These are phyloP conservation scores for Aspergillus bridgeri DNA, from an alignment of 495 filamentous ascomycete species.

Conservation along the genomic window DNA sequence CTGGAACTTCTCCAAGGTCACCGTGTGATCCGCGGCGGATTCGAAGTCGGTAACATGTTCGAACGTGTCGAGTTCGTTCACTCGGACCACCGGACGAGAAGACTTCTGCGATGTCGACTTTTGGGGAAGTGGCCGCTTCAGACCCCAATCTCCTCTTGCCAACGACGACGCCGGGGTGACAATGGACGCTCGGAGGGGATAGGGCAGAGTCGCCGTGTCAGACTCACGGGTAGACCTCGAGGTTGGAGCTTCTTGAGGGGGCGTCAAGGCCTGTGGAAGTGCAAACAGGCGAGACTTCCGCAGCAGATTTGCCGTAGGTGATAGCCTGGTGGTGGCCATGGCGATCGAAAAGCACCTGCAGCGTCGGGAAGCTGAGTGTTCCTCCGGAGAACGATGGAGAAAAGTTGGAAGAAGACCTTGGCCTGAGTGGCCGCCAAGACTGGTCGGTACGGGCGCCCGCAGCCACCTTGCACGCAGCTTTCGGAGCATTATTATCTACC, in stretches of 20 bases:
- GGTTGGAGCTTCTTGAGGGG: constrained; percentile 38
- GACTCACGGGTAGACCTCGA: constrained; percentile 48
- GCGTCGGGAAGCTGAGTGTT: constrained; percentile 10
- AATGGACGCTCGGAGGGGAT: constrained; percentile 82
- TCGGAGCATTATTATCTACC: too few species aligned
- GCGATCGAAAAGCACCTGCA: constrained; percentile 26
- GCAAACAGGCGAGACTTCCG: constrained; percentile 65
- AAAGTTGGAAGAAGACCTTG: constrained; percentile 31
- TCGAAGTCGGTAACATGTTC: constrained; percentile 92
- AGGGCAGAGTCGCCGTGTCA: constrained; percentile 66
- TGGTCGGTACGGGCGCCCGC: constrained; percentile 10
- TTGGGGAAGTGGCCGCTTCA: constrained; percentile 80
- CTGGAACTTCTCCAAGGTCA: constrained; percentile 83
- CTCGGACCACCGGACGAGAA: constrained; percentile 64
- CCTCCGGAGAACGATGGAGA: constrained; percentile 26
- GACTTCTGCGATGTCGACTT: constrained; percentile 66
- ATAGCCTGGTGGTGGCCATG: constrained; percentile 50
- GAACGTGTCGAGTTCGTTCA: constrained; percentile 74
- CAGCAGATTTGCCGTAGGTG: constrained; percentile 61
- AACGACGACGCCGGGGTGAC: constrained; percentile 75
- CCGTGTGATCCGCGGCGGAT: constrained; percentile 75
- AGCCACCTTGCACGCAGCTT: constrained; percentile 10
- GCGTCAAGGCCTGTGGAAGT: constrained; percentile 53
- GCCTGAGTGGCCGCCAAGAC: constrained; percentile 13
- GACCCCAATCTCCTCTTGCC: constrained; percentile 82